Base-by-base conservation (phyloP, 2,329 filamentous ascomycete species). In the Aaosphaeria pasadenensis region DNA sequence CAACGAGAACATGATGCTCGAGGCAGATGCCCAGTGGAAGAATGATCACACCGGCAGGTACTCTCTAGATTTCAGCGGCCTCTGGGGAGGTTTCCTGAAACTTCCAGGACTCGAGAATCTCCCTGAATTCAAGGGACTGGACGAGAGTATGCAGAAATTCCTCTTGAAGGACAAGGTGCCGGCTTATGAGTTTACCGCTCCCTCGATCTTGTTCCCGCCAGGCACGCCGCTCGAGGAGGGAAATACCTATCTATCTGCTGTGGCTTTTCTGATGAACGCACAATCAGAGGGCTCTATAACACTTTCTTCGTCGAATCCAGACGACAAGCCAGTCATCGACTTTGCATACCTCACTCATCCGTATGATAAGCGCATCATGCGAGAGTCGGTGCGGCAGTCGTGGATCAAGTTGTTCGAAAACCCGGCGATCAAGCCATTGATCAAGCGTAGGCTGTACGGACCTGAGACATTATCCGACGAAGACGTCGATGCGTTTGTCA, bases 11-110 rank as follows among this genome's bases (percentile, higher is more conserved):
- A 50, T 55, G 48, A 47, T 64, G 30, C 73, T 76, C 51, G 71
- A 72, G 11, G 79, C 77, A 32, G 61, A 76, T 13, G 64, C 67
- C 5, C 63, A 70, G 7, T 80, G 74, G 74, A 53, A 71, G 6
- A 64, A 68, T 28, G 69, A 71, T 36, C 57, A 67, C 7, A 52
- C 58, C 5, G 66, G 67, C 1, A 50, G 51, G 5, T 58, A 63
- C 38, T 50, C 58, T 1, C 60, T 74, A 11, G 75, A 76, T 3
- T 65, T 73, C 29, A 77, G 77, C 51, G 66, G 67, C 0, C 74
- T 79, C 0, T 78, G 78, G 49, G 81, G 81, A 6, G 74, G 82
- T 5, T 77, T 80, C 4, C 68, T 79, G n/a, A 76, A 76, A 4
- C 71, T 81, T 39, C 56, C 70, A 17, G 58, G 63, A 7, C 59